Evolutionary conservation across 495 filamentous ascomycete species (phyloP), one percentile per base, ranked within the genome.

Genomic region (Thermochaetoides thermophila): DNA sequence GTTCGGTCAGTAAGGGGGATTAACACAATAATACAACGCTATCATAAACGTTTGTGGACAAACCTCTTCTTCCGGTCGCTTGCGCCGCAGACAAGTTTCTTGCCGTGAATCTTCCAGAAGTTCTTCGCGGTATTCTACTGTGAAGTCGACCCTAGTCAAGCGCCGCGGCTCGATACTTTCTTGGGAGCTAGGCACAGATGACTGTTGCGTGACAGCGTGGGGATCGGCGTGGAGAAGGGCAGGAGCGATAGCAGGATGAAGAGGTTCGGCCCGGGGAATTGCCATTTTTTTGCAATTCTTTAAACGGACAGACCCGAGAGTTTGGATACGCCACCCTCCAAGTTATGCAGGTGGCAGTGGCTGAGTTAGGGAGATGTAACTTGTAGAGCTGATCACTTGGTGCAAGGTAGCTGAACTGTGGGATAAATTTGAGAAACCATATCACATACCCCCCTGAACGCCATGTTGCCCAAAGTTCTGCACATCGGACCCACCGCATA

Each of bases 81-180:
- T 64, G 54, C 76, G 83, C 39, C 75, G 60, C 38, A 81, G 69
- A 44, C 77, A 84, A 5, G 79, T 77, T n/a, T 79, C 76, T 14
- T 63, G 59, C 41, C 78, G 78, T 33, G 76, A 59, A 14, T 82
- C 68, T 34, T 73, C 68, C 41, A 73, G 66, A 8, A 81, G 76
- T 49, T 81, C 74, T 40, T 72, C 64, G 23, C 73, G 66, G 31
- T 74, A 53, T 11, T 58, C 56, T 10, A 63, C 61, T 25, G 64
- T 64, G 46, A 81, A 78, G 28, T 69, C 65, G 8, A 71, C 68
- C 27, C 76, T 61, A 14, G 27, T 25, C 12, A 33, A 22, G 21
- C 22, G 27, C 3, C 30, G 28, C 26, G 19, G 22, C 17, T 15
- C 20, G 30, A n/a, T n/a, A n/a, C n/a, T n/a, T n/a, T n/a, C n/a